A percentile compares a stretch with the other conserved stretches of the same genome.
Conservation (phyloP, 1,284 basidiomycete genomes). For the Inonotus obliquus region DNA sequence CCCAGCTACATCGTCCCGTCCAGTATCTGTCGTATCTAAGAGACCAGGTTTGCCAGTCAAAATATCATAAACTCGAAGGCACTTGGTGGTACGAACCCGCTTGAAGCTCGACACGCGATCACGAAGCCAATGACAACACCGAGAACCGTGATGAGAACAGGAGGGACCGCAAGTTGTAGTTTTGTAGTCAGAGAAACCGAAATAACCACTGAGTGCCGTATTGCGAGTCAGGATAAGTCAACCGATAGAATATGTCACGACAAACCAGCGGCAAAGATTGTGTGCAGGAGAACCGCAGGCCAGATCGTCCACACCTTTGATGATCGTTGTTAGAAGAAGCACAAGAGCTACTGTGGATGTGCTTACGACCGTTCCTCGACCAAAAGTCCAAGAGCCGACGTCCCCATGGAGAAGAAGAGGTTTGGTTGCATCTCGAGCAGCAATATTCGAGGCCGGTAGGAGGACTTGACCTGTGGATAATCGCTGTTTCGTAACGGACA, state of each 20-base stretch:
- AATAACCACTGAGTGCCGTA: constrained; percentile 35
- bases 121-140: constrained; percentile 72
- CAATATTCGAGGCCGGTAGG: constrained; percentile 8
- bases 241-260: not conserved
- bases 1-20: constrained; percentile 55
- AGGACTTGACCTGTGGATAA: constrained; percentile 13
- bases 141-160: constrained; percentile 56
- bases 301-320: constrained; percentile 59
- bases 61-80: not conserved
- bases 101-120: constrained; percentile 59
- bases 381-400: constrained; percentile 54
- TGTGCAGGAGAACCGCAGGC: constrained; percentile 61
- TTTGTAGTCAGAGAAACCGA: constrained; percentile 38
- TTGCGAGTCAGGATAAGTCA: not conserved
- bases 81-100: constrained; percentile 37
- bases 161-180: constrained; percentile 44
- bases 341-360: not conserved
- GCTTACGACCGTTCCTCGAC: constrained; percentile 52
- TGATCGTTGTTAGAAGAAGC: constrained; percentile 14
- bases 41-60: not conserved
- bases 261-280: constrained; percentile 49
- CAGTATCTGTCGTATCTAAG: constrained; percentile 58
- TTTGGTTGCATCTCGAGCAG: constrained; percentile 12
- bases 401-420: constrained; percentile 24
- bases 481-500: constrained; percentile 4